Evolutionary conservation across 2,329 filamentous ascomycete species (phyloP), one percentile per base, ranked within the genome.

Genomic region (Cladosporium sp.): DNA sequence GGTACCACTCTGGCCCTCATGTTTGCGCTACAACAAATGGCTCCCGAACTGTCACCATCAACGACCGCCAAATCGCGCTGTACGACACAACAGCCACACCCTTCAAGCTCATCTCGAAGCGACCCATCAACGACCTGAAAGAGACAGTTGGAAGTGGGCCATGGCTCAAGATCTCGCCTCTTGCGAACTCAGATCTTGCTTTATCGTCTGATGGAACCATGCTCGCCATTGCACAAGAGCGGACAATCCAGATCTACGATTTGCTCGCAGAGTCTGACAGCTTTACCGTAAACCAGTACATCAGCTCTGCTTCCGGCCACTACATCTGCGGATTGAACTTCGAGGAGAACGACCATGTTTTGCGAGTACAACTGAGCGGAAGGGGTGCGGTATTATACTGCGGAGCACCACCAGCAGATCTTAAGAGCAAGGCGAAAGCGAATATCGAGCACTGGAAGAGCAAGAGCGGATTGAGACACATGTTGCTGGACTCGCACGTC

Each of bases 311-410:
- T 9, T 64, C 69, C 11, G 71, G 70, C 9, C 67, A 72, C 59
- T 71, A 67, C 55, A 70, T 73, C n/a, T 68, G 66, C 42, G 71
- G 70, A 2, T 62, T 73, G 39, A 66, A 66, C 12, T 73, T 73
- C 43, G 69, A 71, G 55, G 65, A 70, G 55, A 60, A 71, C 30
- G 67, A 72, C 51, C 65, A 66, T 50, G 49, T 71, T 11, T 60
- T 73, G 17, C 69, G 71, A 8, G 66, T 73, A 2, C 63, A 64
- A 25, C 58, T 72, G 50, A 71, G 66, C 57, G 68, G 69, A 5
- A 72, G 70, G 39, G 70, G 71, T 8, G 62, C 66, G 2, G 69
- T 73, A 1, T 34, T 73, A n/a, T 73, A 73, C 47, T 64, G 72
- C 6, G 71, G 71, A 30, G 67, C 65, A n/a, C 68, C 71, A 19